phyloP scores from a whole-genome alignment of 805 yeast species.

The Metschnikowia similis region DNA sequence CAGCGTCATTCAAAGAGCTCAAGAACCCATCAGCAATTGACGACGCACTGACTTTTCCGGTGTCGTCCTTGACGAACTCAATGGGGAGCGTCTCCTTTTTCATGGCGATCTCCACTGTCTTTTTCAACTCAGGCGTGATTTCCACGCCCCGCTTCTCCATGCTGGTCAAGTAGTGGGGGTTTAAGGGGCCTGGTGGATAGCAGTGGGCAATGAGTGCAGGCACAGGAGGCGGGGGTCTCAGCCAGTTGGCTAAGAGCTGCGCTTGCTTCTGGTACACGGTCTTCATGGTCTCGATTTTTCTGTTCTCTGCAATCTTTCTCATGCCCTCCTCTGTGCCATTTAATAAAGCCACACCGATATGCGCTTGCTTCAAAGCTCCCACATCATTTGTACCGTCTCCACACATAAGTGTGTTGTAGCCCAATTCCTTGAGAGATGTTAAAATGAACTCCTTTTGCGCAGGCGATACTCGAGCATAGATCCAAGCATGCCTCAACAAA shows the following conservation, averaged over 20 bases:
- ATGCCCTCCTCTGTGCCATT: slow-evolving; percentile 95
- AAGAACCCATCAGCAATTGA: slow-evolving; percentile 59
- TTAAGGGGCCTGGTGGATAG: slow-evolving; percentile 91
- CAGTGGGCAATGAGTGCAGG: slow-evolving; percentile 88
- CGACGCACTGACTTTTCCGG: slow-evolving; percentile 16
- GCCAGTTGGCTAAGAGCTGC: slow-evolving; percentile 75
- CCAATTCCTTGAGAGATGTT: slow-evolving; percentile 76
- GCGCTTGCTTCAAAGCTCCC: slow-evolving; percentile 98
- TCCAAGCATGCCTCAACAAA: slow-evolving; percentile 88
- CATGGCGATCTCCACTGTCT: slow-evolving; percentile 53
- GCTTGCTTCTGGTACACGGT: slow-evolving; percentile 81
- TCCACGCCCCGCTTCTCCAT: slow-evolving; percentile 79
- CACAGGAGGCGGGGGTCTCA: slow-evolving; percentile 75
- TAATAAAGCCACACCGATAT: slow-evolving; percentile 94
- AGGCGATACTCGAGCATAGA: slow-evolving; percentile 97
- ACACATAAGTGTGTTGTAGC: slow-evolving; percentile 95
- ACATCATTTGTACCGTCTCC: slow-evolving; percentile 99
- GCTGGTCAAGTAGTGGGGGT: slow-evolving; percentile 84
- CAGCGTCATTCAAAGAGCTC: slow-evolving; percentile 50
- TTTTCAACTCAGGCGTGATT: slow-evolving; percentile 69
- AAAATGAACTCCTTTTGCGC: slow-evolving; percentile 89
- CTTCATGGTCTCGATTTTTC: slow-evolving; percentile 59
- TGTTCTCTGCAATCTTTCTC: slow-evolving; percentile 81
- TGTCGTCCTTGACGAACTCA: slow-evolving; percentile 17
- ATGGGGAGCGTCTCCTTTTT: slow-evolving; percentile 26